Percentiles rank a stretch among this genome's conserved stretches.
These are phyloP conservation scores for Coemansia sp. DNA, from an alignment of 192 early-diverging fungal genomes.

Conservation along the genomic window DNA sequence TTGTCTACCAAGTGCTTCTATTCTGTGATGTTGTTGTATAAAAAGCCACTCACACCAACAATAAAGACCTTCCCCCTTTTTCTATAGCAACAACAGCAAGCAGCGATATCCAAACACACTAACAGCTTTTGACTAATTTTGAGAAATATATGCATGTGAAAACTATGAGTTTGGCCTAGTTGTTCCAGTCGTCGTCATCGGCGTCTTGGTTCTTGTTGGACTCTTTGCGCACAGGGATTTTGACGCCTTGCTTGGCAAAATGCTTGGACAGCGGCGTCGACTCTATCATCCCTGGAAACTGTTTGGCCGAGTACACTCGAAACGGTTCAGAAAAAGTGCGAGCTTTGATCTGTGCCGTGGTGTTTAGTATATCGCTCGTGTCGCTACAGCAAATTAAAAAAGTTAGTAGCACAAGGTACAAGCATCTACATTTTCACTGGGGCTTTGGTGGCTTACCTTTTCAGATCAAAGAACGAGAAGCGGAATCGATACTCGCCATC, in stretches of 20 bases:
- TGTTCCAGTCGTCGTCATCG: constrained; percentile 32
- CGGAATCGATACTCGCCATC: constrained; percentile 67
- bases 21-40: background rate
- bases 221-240: constrained; percentile 78
- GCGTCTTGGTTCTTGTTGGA: constrained; percentile 10
- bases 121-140: background rate
- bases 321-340: constrained; percentile 64
- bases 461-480: constrained; percentile 67
- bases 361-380: constrained; percentile 52
- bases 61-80: background rate
- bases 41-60: background rate
- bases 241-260: constrained; percentile 73
- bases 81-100: background rate
- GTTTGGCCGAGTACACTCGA: constrained; percentile 69
- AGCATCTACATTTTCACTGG: background rate
- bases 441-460: constrained; percentile 15
- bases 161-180: background rate
- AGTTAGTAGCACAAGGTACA: constrained; percentile 6
- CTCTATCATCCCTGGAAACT: constrained; percentile 78
- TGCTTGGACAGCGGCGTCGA: constrained; percentile 69
- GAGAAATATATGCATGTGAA: background rate
- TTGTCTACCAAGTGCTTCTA: background rate
- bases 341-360: constrained; percentile 55
- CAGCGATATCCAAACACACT: background rate
- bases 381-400: constrained; percentile 6